phyloP scores from a whole-genome alignment of 352 stramenopile genomes.

The Pilasporangium apinafurcum region DNA sequence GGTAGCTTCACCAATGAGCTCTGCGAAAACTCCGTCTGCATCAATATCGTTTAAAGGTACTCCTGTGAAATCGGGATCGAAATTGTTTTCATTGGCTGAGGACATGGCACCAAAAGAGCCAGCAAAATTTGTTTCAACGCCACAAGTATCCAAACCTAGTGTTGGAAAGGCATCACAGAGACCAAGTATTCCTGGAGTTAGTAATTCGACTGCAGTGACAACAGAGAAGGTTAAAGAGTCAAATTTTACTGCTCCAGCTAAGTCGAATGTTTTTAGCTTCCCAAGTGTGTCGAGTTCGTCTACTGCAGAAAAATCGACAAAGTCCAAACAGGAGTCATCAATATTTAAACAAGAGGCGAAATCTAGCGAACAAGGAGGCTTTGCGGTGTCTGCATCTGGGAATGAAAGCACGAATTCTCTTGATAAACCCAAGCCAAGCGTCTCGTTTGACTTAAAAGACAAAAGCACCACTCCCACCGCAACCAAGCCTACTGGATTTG shows the following conservation, averaged over 20 bases:
- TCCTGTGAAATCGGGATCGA: conserved; percentile 46
- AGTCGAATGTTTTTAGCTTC: conserved; percentile 4
- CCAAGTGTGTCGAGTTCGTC: not conserved
- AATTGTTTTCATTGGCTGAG: conserved; percentile 49
- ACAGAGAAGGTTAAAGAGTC: not conserved
- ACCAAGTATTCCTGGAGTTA: conserved; percentile 23
- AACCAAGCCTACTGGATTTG: conserved; percentile 13
- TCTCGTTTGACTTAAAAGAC: not conserved
- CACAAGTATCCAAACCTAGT: conserved; percentile 27
- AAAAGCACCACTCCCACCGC: conserved; percentile 1
- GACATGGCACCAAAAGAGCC: conserved; percentile 49
- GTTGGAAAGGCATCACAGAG: conserved; percentile 32
- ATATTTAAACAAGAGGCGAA: conserved; percentile 4
- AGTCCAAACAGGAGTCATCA: conserved; percentile 6
- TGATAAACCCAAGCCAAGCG: conserved; percentile 3
- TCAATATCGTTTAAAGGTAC: conserved; percentile 57
- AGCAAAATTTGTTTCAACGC: conserved; percentile 39
- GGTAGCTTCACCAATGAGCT: conserved; percentile 59
- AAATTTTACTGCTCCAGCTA: not conserved
- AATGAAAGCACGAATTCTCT: not conserved
- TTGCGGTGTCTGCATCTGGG: not conserved
- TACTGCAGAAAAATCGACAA: not conserved
- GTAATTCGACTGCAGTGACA: not conserved
- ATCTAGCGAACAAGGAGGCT: not conserved
- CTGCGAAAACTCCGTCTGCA: conserved; percentile 22